Base-by-base conservation (phyloP, 768 basidiomycete genomes). In the Hortiboletus campestris region DNA sequence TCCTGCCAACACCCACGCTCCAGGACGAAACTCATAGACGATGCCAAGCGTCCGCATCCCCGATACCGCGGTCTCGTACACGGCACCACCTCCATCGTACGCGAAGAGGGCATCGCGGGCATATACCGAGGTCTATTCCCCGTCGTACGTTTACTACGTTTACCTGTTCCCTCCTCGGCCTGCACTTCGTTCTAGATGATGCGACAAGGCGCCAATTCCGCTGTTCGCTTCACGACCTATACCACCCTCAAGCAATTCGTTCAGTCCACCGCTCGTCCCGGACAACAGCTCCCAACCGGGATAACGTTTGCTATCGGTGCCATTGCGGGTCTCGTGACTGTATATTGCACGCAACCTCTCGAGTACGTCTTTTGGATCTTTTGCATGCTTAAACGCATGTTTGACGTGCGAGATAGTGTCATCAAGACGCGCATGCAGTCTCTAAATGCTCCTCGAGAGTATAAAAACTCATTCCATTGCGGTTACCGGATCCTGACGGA, bases 381-480 rank as follows among this genome's bases (percentile, higher is more conserved):
- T 35, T 34, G 13, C 10, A n/a, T 43, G 13, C 16, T 9, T 6
- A 3, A 13, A 32, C 22, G 19, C 34, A 31, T 3, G 28, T 40
- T 34, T 60, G 32, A 59, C 31, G 22, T 16, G 54, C 57, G 43
- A 14, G 19, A 14, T 61, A 96, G 94, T 67, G 94, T 98, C 31
- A 84, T 98, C 73, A 99, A 98, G 75, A 98, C 97, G 12, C 84
- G 96, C 25, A 99, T 98, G 97, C 97, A 99, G 72, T 87, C 92
- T 6, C 79, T 99, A 11, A 81, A 83, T 53, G 97, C 96, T 1
- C 78, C 83, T 11, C 73, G 78, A 22, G 87, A 94, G 56, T 99
- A 98, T 69, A 84, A 86, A 36, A 98, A 99, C 66, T 87, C 94
- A 3, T 90, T 98, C 75, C 94, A 98, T 64, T 98, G 96, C 63